Conservation (phyloP, 2,329 filamentous ascomycete species). For the Claviceps paspali region DNA sequence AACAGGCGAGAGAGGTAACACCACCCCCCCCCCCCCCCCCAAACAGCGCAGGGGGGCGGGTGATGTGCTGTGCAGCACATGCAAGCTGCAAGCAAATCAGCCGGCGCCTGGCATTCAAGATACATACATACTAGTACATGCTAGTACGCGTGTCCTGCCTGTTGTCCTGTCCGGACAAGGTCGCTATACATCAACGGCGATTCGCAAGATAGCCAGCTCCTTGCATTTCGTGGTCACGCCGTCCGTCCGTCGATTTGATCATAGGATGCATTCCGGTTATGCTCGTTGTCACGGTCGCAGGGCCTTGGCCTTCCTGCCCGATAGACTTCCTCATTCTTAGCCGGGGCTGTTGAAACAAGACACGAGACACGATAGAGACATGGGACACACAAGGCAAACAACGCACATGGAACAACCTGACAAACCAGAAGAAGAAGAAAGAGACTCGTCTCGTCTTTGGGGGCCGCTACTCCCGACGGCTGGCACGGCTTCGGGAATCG, state of each 20-base stretch:
- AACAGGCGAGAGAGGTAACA: too few species aligned
- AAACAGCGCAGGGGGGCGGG: not conserved
- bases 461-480: not conserved
- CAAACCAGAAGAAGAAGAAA: not conserved
- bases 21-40: not conserved
- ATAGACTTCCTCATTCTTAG: not conserved
- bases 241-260: not conserved
- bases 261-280: not conserved
- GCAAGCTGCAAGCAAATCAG: conserved; percentile 2
- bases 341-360: not conserved
- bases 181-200: not conserved
- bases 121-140: too few species aligned
- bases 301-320: not conserved
- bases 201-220: not conserved
- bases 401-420: too few species aligned
- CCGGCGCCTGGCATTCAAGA: not conserved
- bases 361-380: too few species aligned
- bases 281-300: not conserved
- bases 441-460: not conserved
- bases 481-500: not conserved
- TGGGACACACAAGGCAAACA: not conserved
- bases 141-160: too few species aligned
- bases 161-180: not conserved
- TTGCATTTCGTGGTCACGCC: not conserved
- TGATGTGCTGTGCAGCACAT: not conserved